Evolutionary conservation across 2,329 filamentous ascomycete species (phyloP).

Genomic region (Ceratocystis ficicola): DNA sequence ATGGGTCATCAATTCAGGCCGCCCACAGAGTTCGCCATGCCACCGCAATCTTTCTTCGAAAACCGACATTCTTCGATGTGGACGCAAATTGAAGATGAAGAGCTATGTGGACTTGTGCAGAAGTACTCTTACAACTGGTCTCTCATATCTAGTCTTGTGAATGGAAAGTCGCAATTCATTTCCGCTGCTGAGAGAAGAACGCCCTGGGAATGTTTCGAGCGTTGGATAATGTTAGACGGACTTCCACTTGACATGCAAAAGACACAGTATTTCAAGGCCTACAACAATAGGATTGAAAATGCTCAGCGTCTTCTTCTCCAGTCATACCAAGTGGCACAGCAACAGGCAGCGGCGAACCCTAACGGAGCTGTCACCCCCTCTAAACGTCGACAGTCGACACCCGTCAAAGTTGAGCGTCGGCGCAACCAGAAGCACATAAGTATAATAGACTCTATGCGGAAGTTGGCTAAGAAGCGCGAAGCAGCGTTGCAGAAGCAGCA

Average conservation of each 20-base stretch:
- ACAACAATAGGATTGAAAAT: constrained; percentile 48
- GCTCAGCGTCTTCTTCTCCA: constrained; percentile 45
- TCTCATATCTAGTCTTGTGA: constrained; percentile 71
- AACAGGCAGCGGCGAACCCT: constrained; percentile 25
- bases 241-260: constrained; percentile 88
- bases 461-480: constrained; percentile 88
- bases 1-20: constrained; percentile 87
- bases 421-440: constrained; percentile 77
- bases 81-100: constrained; percentile 82
- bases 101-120: constrained; percentile 69
- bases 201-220: constrained; percentile 97
- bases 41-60: constrained; percentile 81
- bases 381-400: constrained; percentile 50
- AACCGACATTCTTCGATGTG: constrained; percentile 77
- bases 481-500: constrained; percentile 75
- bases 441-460: constrained; percentile 88
- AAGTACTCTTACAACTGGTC: constrained; percentile 98
- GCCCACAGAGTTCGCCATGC: constrained; percentile 85
- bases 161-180: constrained; percentile 61
- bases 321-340: constrained; percentile 41
- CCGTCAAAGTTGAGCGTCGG: constrained; percentile 73
- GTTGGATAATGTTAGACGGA: constrained; percentile 86
- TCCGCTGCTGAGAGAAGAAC: constrained; percentile 82
- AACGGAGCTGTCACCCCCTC: constrained; percentile 26
- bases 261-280: constrained; percentile 81